A percentile compares a stretch with the other conserved stretches of the same genome.
Evolutionary conservation across 2,329 filamentous ascomycete genomes (phyloP).

Genomic region (Rachicladosporium sp.): DNA sequence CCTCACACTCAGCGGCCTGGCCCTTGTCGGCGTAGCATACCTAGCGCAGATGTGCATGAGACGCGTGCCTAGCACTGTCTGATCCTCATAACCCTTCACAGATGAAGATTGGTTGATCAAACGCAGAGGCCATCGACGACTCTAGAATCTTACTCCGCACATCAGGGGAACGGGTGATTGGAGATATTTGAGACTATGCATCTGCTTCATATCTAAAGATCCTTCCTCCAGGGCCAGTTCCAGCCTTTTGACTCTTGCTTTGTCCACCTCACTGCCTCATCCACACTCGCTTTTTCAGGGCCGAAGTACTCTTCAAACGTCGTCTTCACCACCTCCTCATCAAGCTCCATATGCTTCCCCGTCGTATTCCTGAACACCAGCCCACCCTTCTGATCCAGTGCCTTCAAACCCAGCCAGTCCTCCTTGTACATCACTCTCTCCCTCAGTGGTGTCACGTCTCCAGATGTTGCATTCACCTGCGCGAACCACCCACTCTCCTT

Average conservation of each 20-base stretch:
- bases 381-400: slow-evolving; percentile 65
- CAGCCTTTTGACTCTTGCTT: neutral
- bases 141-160: too few species aligned
- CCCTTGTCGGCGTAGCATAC: too few species aligned
- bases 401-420: slow-evolving; percentile 82
- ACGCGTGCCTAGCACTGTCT: too few species aligned
- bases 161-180: too few species aligned
- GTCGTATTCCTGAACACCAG: slow-evolving; percentile 61
- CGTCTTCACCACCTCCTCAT: slow-evolving; percentile 50
- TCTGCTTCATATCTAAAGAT: too few species aligned
- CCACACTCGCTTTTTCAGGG: slow-evolving; percentile 20
- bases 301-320: slow-evolving; percentile 59
- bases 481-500: slow-evolving; percentile 87
- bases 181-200: too few species aligned
- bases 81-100: too few species aligned
- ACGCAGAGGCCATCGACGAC: too few species aligned
- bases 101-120: too few species aligned
- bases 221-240: too few species aligned
- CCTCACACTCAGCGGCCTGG: too few species aligned
- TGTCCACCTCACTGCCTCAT: neutral
- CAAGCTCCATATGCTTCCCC: slow-evolving; percentile 75
- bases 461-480: slow-evolving; percentile 60
- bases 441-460: slow-evolving; percentile 52
- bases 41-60: too few species aligned
- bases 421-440: slow-evolving; percentile 67